phyloP scores from a whole-genome alignment of 208 protist genomes.

The Acanthamoeba lenticulata region DNA sequence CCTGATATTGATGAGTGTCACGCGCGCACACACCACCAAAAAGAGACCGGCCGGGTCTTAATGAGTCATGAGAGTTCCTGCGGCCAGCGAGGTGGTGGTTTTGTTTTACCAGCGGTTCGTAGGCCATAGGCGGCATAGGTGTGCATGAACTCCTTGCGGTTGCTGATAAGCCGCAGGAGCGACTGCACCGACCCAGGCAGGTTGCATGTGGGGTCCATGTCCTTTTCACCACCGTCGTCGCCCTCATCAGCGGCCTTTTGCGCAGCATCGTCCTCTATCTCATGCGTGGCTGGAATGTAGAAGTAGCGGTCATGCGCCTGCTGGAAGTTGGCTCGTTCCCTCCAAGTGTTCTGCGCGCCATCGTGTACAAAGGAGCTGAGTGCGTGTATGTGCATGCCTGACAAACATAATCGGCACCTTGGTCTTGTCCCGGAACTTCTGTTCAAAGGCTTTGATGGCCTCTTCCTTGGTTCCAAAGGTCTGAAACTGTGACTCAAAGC shows the following conservation, averaged over 20 bases:
- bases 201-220: not conserved
- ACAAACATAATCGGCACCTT: not conserved
- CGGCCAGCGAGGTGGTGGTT: too few relatives aligned
- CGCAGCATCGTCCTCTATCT: not conserved
- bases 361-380: not conserved
- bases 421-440: constrained; percentile 12
- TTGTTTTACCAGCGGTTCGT: not conserved
- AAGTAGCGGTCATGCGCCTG: not conserved
- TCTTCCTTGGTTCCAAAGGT: not conserved
- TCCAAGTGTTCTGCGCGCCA: not conserved
- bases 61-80: too few relatives aligned
- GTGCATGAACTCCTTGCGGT: not conserved
- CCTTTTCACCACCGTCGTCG: not conserved
- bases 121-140: constrained; percentile 16
- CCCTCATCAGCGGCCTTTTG: not conserved
- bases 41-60: too few relatives aligned
- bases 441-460: constrained; percentile 5
- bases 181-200: not conserved
- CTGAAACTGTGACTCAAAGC: not conserved
- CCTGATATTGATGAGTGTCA: not conserved
- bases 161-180: not conserved
- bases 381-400: too few relatives aligned
- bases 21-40: too few relatives aligned
- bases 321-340: not conserved
- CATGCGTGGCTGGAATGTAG: not conserved